A percentile compares a stretch with the other conserved stretches of the same genome.
phyloP scores from a whole-genome alignment of 2,329 filamentous ascomycete genomes.

The Claviceps sp. region DNA sequence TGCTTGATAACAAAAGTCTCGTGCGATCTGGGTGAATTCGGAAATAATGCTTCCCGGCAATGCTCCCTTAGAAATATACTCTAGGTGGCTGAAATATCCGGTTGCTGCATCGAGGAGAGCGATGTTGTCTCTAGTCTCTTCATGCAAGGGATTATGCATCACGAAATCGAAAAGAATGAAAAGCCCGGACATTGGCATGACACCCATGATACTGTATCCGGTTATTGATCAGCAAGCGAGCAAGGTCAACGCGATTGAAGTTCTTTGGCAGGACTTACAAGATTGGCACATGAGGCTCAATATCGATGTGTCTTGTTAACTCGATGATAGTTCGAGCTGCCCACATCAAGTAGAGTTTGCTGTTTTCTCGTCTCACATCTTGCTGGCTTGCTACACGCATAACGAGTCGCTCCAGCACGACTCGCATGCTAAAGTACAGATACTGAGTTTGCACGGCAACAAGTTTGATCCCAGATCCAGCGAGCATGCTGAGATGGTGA shows the following conservation, averaged over 20 bases:
- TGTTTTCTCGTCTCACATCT: constrained; percentile 7
- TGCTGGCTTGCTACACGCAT: constrained; percentile 13
- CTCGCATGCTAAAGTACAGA: constrained; percentile 17
- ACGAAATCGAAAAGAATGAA: constrained; percentile 13
- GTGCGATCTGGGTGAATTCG: constrained; percentile 2
- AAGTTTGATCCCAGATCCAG: constrained; percentile 7
- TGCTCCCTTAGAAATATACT: constrained; percentile 6
- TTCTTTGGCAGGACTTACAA: constrained; percentile 14
- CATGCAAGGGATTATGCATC: constrained; percentile 11
- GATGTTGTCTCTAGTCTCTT: constrained; percentile 8
- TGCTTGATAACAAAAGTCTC: constrained; percentile 2
- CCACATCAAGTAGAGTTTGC: constrained; percentile 16
- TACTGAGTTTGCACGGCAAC: constrained; percentile 16
- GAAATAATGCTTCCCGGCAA: constrained; percentile 7
- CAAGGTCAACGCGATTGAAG: neutral
- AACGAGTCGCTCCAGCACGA: constrained; percentile 18
- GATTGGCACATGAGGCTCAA: constrained; percentile 18
- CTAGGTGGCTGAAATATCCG: constrained; percentile 9
- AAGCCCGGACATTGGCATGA: constrained; percentile 9
- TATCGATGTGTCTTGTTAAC: constrained; percentile 20
- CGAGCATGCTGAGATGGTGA: constrained; percentile 7
- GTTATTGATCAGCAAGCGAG: neutral
- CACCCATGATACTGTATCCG: constrained; percentile 7
- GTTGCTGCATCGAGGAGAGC: constrained; percentile 7
- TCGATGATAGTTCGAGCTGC: constrained; percentile 20